phyloP scores from a whole-genome alignment of 1,139 yeast species.

The Zygosaccharomyces pseudobailii region DNA sequence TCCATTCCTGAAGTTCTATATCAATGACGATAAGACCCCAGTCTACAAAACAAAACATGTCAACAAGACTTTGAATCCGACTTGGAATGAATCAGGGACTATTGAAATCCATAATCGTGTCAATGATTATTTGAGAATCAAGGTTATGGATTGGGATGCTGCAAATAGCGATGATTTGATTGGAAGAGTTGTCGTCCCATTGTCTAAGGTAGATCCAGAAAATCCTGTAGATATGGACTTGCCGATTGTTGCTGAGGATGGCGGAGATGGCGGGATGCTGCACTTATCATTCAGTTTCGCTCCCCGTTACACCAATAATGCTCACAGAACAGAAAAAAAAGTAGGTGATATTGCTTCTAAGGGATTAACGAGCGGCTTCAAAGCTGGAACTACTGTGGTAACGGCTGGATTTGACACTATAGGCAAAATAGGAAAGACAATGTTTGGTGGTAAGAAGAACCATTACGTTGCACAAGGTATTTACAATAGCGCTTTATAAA shows the following conservation, averaged over 20 bases:
- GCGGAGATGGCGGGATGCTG: constrained; percentile 63
- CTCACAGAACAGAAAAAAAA: constrained; percentile 33
- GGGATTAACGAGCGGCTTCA: constrained; percentile 39
- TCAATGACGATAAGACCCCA: constrained; percentile 53
- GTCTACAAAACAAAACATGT: constrained; percentile 69
- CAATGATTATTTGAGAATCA: constrained; percentile 53
- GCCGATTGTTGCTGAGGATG: constrained; percentile 42
- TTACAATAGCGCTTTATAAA: constrained; percentile 9
- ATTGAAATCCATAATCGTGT: constrained; percentile 53
- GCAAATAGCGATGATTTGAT: constrained; percentile 81
- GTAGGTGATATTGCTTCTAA: constrained; percentile 38
- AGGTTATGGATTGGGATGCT: constrained; percentile 85
- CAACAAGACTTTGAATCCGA: constrained; percentile 84
- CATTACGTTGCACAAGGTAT: constrained; percentile 15
- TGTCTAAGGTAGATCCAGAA: constrained; percentile 58
- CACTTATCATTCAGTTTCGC: constrained; percentile 57
- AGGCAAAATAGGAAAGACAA: constrained; percentile 36
- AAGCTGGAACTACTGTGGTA: constrained; percentile 39
- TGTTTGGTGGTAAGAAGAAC: constrained; percentile 36
- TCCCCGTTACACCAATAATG: constrained; percentile 57
- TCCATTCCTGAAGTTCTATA: constrained; percentile 69
- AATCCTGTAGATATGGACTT: constrained; percentile 50
- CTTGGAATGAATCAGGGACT: constrained; percentile 64
- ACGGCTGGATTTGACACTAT: constrained; percentile 42
- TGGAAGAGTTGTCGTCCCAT: constrained; percentile 59